Conservation (phyloP, 2,329 filamentous ascomycete genomes). For the Fusarium burgessii region DNA sequence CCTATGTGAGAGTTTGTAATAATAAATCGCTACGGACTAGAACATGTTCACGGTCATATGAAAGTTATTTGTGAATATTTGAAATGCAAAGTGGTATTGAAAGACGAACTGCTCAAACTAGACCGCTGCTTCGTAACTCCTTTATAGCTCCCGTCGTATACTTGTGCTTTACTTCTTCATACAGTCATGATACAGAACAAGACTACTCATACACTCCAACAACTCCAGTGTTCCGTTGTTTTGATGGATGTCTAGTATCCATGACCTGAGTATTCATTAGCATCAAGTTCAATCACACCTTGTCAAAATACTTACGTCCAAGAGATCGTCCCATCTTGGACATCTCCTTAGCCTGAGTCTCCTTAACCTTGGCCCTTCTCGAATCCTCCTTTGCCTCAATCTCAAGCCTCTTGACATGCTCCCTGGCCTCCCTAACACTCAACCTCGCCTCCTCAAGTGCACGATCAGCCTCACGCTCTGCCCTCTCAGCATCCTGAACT, state of each 20-base stretch:
- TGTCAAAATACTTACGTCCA: conserved; percentile 65
- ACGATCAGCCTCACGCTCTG: conserved; percentile 74
- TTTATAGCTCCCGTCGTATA: not conserved
- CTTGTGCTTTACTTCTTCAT: conserved; percentile 18
- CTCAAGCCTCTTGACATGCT: conserved; percentile 73
- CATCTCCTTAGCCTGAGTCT: conserved; percentile 72
- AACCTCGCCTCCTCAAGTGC: conserved; percentile 69
- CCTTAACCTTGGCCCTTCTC: conserved; percentile 74
- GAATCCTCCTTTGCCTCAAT: conserved; percentile 74
- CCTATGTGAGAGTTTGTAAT: too few species aligned
- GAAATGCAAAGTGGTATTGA: conserved; percentile 12
- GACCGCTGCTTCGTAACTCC: conserved; percentile 1
- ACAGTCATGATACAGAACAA: conserved; percentile 20
- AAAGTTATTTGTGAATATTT: too few species aligned
- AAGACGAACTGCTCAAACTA: conserved; percentile 4
- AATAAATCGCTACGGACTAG: too few species aligned
- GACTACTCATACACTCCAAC: not conserved
- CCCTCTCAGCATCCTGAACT: conserved; percentile 70
- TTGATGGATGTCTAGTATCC: conserved; percentile 6
- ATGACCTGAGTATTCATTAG: conserved; percentile 18
- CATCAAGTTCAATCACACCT: not conserved
- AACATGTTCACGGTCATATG: not conserved
- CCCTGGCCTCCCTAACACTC: conserved; percentile 71
- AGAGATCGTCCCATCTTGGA: conserved; percentile 77
- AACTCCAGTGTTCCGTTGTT: not conserved